phyloP scores from a whole-genome alignment of 2,329 filamentous ascomycete species.

The Teratosphaeria nubilosa region DNA sequence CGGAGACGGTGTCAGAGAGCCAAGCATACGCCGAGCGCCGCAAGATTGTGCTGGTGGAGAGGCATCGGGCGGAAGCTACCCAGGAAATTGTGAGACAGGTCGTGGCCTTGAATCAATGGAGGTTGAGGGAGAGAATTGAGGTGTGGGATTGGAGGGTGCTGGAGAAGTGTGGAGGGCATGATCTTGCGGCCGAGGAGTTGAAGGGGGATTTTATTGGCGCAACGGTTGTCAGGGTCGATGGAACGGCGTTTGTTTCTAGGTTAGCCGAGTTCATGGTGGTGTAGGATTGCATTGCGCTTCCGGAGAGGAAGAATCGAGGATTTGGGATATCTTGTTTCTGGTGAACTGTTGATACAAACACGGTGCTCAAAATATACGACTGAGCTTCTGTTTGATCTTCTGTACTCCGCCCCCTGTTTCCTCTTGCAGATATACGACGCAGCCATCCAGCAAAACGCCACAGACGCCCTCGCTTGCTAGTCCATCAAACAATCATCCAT shows the following conservation, averaged over 20 bases:
- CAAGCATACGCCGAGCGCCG: conserved; percentile 21
- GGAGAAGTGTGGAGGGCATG: conserved; percentile 14
- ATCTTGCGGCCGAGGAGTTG: conserved; percentile 7
- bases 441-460: neutral
- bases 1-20: conserved; percentile 20
- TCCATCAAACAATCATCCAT: neutral
- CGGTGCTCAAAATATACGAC: neutral
- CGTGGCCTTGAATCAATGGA: conserved; percentile 13
- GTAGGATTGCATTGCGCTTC: neutral
- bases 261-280: conserved; percentile 2
- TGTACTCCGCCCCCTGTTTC: neutral
- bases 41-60: conserved; percentile 26
- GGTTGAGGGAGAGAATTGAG: conserved; percentile 19
- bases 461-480: neutral
- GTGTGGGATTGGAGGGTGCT: conserved; percentile 25
- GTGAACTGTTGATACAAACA: neutral
- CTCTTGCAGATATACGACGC: neutral
- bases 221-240: conserved; percentile 17
- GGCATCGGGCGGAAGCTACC: conserved; percentile 10
- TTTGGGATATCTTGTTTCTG: neutral
- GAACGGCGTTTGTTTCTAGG: conserved; percentile 11
- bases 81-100: conserved; percentile 10
- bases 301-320: neutral
- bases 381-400: neutral
- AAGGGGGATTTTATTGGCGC: conserved; percentile 18